These are phyloP conservation scores for Aspergillus nidulans DNA, from an alignment of 495 filamentous ascomycete species.

Conservation along the genomic window DNA sequence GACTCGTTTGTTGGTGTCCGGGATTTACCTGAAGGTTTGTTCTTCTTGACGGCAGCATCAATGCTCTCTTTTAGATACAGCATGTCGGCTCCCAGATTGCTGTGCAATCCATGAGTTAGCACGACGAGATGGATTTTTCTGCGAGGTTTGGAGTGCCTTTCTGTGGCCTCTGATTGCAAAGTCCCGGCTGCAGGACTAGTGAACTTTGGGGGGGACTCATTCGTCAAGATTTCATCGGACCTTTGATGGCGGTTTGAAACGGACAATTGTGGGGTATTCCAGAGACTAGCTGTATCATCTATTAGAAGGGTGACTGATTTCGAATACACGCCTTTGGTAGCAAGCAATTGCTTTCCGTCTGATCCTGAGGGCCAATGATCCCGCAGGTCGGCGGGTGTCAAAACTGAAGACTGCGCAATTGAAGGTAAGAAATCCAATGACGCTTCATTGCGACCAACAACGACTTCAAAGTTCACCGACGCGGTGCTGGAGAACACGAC, in stretches of 20 bases:
- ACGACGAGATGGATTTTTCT: conserved; percentile 89
- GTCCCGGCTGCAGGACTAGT: neutral
- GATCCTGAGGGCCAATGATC: conserved; percentile 59
- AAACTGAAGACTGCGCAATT: conserved; percentile 38
- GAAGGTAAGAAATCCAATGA: conserved; percentile 62
- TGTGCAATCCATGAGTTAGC: conserved; percentile 90
- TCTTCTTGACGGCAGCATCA: conserved; percentile 70
- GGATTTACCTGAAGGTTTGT: conserved; percentile 52
- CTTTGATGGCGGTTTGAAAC: conserved; percentile 47
- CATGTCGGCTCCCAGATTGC: conserved; percentile 97
- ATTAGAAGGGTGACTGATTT: conserved; percentile 69
- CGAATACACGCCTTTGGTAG: conserved; percentile 73
- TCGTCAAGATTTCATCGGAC: neutral
- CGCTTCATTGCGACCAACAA: conserved; percentile 81
- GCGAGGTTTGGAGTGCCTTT: conserved; percentile 8
- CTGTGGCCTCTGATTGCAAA: neutral
- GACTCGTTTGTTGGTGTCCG: neutral
- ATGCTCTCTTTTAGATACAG: conserved; percentile 95
- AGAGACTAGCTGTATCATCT: conserved; percentile 83
- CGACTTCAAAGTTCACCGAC: conserved; percentile 82
- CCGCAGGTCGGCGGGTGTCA: conserved; percentile 61
- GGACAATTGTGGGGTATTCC: conserved; percentile 84
- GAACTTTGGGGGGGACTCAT: neutral
- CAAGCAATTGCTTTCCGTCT: conserved; percentile 41
- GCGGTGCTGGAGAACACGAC: conserved; percentile 86